Conservation (phyloP, 495 filamentous ascomycete genomes). For the Amphirosellinia nigrospora region DNA sequence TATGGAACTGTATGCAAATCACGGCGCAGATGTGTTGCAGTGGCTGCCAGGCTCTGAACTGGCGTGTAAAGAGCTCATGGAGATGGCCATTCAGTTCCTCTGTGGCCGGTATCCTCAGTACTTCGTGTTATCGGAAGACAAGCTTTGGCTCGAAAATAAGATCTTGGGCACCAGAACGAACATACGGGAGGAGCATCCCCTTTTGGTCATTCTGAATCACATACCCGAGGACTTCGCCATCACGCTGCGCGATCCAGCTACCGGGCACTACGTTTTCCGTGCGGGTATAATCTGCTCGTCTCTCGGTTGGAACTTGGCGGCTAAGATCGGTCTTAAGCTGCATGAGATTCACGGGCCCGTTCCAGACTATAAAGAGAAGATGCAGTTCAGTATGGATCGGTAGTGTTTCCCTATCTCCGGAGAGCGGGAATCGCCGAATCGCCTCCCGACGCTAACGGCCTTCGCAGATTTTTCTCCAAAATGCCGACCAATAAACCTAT, state of each 20-base stretch:
- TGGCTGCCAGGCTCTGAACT: conserved; percentile 79
- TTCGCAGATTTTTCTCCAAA: conserved; percentile 72
- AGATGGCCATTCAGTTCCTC: conserved; percentile 82
- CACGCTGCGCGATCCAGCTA: conserved; percentile 72
- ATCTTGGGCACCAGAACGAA: conserved; percentile 71
- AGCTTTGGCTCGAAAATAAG: conserved; percentile 69
- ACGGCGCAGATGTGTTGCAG: conserved; percentile 70
- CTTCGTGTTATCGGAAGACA: conserved; percentile 68
- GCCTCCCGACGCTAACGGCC: background rate
- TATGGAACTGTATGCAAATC: conserved; percentile 66
- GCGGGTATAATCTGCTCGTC: conserved; percentile 81
- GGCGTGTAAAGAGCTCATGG: conserved; percentile 89
- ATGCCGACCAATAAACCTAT: conserved; percentile 77
- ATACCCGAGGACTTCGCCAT: conserved; percentile 89
- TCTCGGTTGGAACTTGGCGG: conserved; percentile 80
- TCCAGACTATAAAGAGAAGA: conserved; percentile 90
- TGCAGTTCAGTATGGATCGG: conserved; percentile 89
- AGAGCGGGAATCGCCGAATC: background rate
- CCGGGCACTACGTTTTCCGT: conserved; percentile 77
- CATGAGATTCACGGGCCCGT: conserved; percentile 78
- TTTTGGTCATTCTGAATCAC: conserved; percentile 79
- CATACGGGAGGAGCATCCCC: conserved; percentile 65
- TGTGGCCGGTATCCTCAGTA: conserved; percentile 80
- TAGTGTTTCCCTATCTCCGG: conserved; percentile 38
- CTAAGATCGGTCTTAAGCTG: conserved; percentile 75